These are phyloP conservation scores for Astragalus glycyphyllos DNA, from an alignment of 306 rosid genomes.

Conservation along the genomic window DNA sequence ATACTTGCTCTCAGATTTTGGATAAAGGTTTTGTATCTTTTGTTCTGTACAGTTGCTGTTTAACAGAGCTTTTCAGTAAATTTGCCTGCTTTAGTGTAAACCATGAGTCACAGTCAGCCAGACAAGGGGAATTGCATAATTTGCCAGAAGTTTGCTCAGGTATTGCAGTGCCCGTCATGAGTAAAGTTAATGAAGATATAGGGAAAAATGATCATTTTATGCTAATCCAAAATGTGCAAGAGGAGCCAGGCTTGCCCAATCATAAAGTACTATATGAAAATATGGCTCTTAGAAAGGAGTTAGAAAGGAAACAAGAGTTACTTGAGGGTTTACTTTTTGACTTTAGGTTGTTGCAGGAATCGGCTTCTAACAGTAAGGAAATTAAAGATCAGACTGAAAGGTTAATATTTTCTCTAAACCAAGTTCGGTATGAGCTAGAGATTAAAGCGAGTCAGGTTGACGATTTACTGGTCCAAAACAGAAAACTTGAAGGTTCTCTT, in stretches of 20 bases:
- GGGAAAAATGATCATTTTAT: constrained; percentile 39
- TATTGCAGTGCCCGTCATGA: constrained; percentile 42
- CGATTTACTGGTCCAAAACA: constrained; percentile 55
- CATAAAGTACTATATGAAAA: constrained; percentile 56
- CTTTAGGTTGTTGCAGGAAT: constrained; percentile 87
- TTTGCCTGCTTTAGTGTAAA: constrained; percentile 43
- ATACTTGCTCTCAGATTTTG: constrained; percentile 54
- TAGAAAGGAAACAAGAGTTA: constrained; percentile 75
- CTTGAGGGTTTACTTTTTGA: constrained; percentile 91
- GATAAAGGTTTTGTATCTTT: constrained; percentile 58
- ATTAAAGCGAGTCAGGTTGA: constrained; percentile 68
- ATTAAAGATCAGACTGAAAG: constrained; percentile 78
- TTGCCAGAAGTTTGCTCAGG: constrained; percentile 42
- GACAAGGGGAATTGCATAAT: constrained; percentile 44
- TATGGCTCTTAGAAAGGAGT: constrained; percentile 66
- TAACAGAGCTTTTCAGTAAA: constrained; percentile 45
- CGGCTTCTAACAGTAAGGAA: constrained; percentile 77
- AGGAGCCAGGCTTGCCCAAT: constrained; percentile 49
- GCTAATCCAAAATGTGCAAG: constrained; percentile 47
- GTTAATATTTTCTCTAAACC: constrained; percentile 61
- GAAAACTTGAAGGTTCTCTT: constrained; percentile 65
- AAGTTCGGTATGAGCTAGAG: constrained; percentile 71
- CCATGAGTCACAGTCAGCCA: constrained; percentile 36
- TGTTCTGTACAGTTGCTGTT: constrained; percentile 61
- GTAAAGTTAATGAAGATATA: constrained; percentile 33